A percentile compares a stretch with the other conserved stretches of the same genome.
Conservation (phyloP, 139 green algal species). For the Pseudopediastrum boryanum region DNA sequence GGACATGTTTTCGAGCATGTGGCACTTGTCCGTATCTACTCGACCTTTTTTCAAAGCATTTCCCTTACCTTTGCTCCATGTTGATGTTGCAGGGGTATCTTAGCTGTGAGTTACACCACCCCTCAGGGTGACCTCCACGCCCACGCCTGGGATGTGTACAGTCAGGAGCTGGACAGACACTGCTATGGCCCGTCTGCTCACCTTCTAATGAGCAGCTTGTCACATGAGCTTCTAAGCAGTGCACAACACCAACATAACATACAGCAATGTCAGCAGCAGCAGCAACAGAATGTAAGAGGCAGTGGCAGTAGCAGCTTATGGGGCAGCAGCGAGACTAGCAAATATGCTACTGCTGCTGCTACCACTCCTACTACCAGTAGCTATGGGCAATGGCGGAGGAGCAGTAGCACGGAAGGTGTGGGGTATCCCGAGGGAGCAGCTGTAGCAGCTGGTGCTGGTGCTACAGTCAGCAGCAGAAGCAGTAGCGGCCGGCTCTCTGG, state of each 20-base stretch:
- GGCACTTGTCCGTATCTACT: background rate
- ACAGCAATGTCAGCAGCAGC: conserved; percentile 30
- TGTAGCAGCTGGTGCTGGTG: background rate
- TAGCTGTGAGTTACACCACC: conserved; percentile 13
- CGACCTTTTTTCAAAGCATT: background rate
- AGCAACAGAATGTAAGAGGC: background rate
- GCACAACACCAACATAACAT: background rate
- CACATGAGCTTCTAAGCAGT: conserved; percentile 30
- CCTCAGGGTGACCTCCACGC: background rate
- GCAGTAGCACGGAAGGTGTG: background rate
- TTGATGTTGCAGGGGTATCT: conserved; percentile 12
- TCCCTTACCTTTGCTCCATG: background rate
- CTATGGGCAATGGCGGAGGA: background rate
- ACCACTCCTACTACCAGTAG: background rate
- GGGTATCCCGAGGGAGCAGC: conserved; percentile 5
- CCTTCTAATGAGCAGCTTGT: conserved; percentile 27
- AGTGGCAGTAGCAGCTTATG: background rate
- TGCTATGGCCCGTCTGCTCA: conserved; percentile 9
- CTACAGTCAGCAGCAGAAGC: conserved; percentile 1
- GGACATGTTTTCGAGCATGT: background rate
- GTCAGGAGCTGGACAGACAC: conserved; percentile 13
- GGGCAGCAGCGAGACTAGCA: background rate
- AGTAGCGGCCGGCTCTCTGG: too few relatives aligned
- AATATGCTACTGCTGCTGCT: conserved; percentile 15
- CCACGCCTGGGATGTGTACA: conserved; percentile 18